phyloP scores from a whole-genome alignment of 2,329 filamentous ascomycete species.

The Ophiostoma populinum region DNA sequence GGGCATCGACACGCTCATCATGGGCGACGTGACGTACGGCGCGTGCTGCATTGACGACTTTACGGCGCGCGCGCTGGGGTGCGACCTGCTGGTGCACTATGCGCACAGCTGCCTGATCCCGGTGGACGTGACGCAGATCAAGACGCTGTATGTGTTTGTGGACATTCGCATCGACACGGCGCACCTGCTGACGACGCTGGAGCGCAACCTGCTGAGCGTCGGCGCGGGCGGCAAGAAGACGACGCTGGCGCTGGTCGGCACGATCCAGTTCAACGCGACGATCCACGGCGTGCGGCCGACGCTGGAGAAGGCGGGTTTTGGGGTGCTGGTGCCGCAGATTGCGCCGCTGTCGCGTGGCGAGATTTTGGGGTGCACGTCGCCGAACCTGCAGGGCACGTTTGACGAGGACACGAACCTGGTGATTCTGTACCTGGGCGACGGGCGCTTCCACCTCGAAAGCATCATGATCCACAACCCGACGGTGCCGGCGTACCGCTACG shows the following conservation, averaged over 20 bases:
- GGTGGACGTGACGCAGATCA: slow-evolving; percentile 90
- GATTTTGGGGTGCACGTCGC: slow-evolving; percentile 93
- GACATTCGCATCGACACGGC: slow-evolving; percentile 89
- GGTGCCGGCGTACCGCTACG: slow-evolving; percentile 86
- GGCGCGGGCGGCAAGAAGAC: slow-evolving; percentile 83
- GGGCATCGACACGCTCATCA: slow-evolving; percentile 82
- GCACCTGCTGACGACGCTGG: slow-evolving; percentile 72
- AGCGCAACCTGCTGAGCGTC: slow-evolving; percentile 61
- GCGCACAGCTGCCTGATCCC: slow-evolving; percentile 94
- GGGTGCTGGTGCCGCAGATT: slow-evolving; percentile 78
- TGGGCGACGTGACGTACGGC: slow-evolving; percentile 98
- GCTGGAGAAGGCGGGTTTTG: slow-evolving; percentile 72
- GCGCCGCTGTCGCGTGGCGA: slow-evolving; percentile 85
- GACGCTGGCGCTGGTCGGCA: slow-evolving; percentile 83
- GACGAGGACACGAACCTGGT: slow-evolving; percentile 45
- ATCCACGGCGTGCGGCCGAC: slow-evolving; percentile 68
- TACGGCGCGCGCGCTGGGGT: slow-evolving; percentile 82
- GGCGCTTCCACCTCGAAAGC: slow-evolving; percentile 88
- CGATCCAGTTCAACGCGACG: slow-evolving; percentile 96
- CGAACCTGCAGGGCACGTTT: slow-evolving; percentile 25
- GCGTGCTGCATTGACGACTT: slow-evolving; percentile 99
- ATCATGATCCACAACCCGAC: slow-evolving; percentile 97
- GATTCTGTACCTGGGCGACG: slow-evolving; percentile 80
- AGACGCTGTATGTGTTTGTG: slow-evolving; percentile 94
- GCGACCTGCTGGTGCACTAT: slow-evolving; percentile 89